phyloP scores from a whole-genome alignment of 345 rosid species.

The Geranium brycei region DNA sequence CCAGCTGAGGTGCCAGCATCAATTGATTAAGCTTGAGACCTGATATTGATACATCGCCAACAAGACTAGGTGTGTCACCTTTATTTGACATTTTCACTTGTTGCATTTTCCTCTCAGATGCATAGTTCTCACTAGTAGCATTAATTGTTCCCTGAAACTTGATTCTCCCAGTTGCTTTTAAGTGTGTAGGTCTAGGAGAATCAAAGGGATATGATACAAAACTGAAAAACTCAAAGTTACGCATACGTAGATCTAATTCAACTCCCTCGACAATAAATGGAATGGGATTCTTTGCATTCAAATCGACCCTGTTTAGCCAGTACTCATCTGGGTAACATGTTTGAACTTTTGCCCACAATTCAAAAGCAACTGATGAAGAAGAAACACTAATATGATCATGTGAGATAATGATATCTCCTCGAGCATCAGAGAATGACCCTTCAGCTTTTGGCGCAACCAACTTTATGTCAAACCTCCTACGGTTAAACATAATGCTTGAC shows the following conservation, averaged over 20 bases:
- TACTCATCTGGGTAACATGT: constrained; percentile 61
- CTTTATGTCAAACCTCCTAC: constrained; percentile 90
- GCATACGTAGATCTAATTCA: constrained; percentile 90
- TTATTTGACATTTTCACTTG: constrained; percentile 18
- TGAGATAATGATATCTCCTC: constrained; percentile 88
- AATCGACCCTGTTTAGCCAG: constrained; percentile 33
- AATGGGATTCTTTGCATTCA: constrained; percentile 21
- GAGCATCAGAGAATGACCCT: constrained; percentile 91
- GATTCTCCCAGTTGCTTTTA: constrained; percentile 86
- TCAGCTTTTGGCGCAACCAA: constrained; percentile 98
- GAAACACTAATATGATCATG: constrained; percentile 68
- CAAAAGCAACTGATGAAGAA: constrained; percentile 85
- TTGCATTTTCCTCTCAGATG: constrained; percentile 14
- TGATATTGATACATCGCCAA: constrained; percentile 72
- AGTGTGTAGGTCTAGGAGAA: constrained; percentile 83
- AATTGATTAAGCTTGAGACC: constrained; percentile 90
- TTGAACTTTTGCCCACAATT: constrained; percentile 57
- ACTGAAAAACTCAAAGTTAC: constrained; percentile 91
- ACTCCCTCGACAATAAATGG: constrained; percentile 82
- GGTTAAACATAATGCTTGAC: constrained; percentile 12
- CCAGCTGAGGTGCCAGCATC: constrained; percentile 82
- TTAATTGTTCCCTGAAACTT: constrained; percentile 75
- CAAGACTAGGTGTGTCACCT: constrained; percentile 36
- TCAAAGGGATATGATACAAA: constrained; percentile 76
- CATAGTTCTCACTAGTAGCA: constrained; percentile 17